These are phyloP conservation scores for Glaciozyma antarctica DNA, from an alignment of 768 basidiomycete species.

Conservation along the genomic window DNA sequence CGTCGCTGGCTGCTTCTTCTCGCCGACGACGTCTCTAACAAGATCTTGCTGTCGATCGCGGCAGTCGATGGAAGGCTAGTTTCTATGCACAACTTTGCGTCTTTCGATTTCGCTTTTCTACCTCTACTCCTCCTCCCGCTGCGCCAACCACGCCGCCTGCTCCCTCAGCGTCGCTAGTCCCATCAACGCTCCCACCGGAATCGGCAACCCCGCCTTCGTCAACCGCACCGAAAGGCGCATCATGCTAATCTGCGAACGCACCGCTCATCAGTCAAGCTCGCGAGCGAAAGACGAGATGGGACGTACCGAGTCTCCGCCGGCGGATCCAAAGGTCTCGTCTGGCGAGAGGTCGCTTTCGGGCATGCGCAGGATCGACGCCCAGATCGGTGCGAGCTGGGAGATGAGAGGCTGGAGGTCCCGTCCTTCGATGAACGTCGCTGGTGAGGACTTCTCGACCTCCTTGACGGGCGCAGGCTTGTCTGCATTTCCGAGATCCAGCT, in stretches of 20 bases:
- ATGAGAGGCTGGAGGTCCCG: neutral
- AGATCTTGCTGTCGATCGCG: too few species aligned
- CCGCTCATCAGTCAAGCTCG: neutral
- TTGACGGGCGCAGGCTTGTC: neutral
- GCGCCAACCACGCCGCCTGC: conserved; percentile 15
- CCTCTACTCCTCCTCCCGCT: neutral
- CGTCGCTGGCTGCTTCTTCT: too few species aligned
- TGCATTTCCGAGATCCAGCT: conserved; percentile 4
- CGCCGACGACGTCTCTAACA: too few species aligned
- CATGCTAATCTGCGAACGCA: conserved; percentile 6
- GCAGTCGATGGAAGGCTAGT: too few species aligned
- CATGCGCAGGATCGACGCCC: conserved; percentile 16
- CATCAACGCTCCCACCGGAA: conserved; percentile 12
- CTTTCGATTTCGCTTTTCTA: neutral
- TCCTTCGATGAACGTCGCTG: neutral
- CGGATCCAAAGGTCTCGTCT: conserved; percentile 18
- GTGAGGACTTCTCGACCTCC: too few species aligned
- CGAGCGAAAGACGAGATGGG: neutral
- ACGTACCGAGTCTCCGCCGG: conserved; percentile 29
- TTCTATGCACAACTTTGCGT: too few species aligned
- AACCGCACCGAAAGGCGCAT: conserved; percentile 24
- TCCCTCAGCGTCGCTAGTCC: conserved; percentile 14
- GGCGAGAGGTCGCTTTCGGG: neutral
- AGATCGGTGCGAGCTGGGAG: neutral
- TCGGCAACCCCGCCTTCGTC: conserved; percentile 7